phyloP scores from a whole-genome alignment of 352 stramenopile genomes.

The Pythium myriotylum region DNA sequence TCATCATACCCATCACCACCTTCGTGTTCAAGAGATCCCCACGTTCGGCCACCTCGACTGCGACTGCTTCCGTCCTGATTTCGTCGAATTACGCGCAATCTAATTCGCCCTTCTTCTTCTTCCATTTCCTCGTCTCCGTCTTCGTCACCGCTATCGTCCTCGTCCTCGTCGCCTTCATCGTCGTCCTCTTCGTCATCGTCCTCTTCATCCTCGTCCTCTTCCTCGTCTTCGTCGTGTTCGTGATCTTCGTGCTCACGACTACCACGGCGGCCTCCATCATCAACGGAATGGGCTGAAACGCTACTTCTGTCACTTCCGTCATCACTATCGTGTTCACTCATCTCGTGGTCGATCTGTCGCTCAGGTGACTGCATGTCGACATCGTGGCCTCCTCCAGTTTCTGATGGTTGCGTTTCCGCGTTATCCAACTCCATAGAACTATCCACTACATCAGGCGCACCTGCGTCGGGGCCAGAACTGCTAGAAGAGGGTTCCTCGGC shows the following conservation, averaged over 20 bases:
- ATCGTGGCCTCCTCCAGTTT: constrained; percentile 45
- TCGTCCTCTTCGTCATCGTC: constrained; percentile 54
- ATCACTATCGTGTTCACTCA: constrained; percentile 52
- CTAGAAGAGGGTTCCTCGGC: not conserved
- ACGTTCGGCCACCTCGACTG: constrained; percentile 47
- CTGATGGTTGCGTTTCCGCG: no score
- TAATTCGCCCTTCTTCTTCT: constrained; percentile 58
- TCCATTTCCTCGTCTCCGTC: constrained; percentile 75
- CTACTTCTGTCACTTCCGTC: constrained; percentile 66
- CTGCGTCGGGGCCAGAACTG: no score
- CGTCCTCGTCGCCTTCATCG: constrained; percentile 57
- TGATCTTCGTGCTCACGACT: constrained; percentile 49
- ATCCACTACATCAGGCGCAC: not conserved
- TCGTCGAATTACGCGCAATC: constrained; percentile 41
- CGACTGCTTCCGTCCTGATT: constrained; percentile 12
- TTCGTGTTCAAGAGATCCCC: constrained; percentile 74
- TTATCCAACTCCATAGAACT: constrained; percentile 2
- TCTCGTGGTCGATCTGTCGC: constrained; percentile 57
- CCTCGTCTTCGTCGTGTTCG: constrained; percentile 58
- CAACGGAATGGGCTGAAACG: constrained; percentile 48
- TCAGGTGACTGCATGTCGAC: constrained; percentile 67
- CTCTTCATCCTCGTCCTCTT: constrained; percentile 59
- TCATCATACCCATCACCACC: constrained; percentile 78
- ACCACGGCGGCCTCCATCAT: constrained; percentile 34
- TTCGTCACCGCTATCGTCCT: constrained; percentile 55